Evolutionary conservation across 768 basidiomycete species (phyloP), one percentile per base, ranked within the genome.

Genomic region (Paxillus ammoniavirescens): DNA sequence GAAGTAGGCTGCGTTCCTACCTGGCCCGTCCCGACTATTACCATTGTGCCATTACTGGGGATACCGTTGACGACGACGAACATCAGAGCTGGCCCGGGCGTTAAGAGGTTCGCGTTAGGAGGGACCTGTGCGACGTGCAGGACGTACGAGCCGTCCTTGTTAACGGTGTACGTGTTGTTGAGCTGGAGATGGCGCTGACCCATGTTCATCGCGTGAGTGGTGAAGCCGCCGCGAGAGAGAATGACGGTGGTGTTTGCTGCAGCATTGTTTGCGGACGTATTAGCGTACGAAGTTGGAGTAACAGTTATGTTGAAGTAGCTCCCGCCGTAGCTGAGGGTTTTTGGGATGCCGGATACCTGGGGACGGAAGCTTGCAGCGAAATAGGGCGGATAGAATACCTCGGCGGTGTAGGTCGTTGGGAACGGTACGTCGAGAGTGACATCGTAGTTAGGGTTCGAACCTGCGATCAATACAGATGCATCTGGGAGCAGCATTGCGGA

Each of bases 381-480:
- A 74, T 96, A 99, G 10, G 84, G 78, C 0, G 96, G 96, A 74
- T 94, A 98, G 77, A 94, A 99, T 38, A 86, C 79, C 67, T 96
- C 93, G 1, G 88, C 86, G 31, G 82, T 75, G 64, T 94, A 95
- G 26, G 85, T 82, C 2, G 93, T 93, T 1, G 87, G 86, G 76
- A 77, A 93, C 35, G 76, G 37, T 9, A 81, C 78, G n/a, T 73
- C 69, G 33, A 73, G 55, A 61, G 87, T 86, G 55, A 88, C 86
- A 61, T 98, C 94, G 33, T 89, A 77, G 64, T 95, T 95, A 1
- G 95, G 94, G 73, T 98, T 98, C 31, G 91, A 93, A 7, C 96
- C 96, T 30, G 91, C 92, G 59, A 96, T 81, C 46, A 97, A 69
- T 36, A 98, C 86, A 2, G 89, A 90, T 1, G 82, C 91, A 55